Conservation (phyloP, 2,329 filamentous ascomycete species). For the Pyrenophora graminea region DNA sequence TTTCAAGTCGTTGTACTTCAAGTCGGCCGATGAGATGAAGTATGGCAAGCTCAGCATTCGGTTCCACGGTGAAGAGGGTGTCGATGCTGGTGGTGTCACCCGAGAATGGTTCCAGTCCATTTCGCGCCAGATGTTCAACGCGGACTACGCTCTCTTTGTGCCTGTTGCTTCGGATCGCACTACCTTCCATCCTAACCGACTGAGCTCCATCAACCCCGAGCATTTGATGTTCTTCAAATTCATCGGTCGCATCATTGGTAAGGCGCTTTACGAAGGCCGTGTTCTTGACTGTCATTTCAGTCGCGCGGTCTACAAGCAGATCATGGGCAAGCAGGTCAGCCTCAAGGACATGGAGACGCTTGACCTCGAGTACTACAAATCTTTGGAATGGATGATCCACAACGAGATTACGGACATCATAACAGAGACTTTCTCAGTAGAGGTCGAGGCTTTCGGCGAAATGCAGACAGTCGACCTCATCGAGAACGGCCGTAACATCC, state of each 20-base stretch:
- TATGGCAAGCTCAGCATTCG: conserved; percentile 97
- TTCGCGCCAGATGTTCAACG: conserved; percentile 97
- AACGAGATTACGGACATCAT: conserved; percentile 99
- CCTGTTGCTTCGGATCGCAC: conserved; percentile 96
- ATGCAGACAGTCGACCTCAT: conserved; percentile 85
- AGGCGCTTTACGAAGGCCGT: conserved; percentile 93
- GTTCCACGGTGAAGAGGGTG: conserved; percentile 96
- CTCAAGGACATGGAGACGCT: conserved; percentile 99
- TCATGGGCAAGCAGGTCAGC: conserved; percentile 90
- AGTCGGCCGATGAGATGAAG: conserved; percentile 95
- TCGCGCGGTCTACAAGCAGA: conserved; percentile 96
- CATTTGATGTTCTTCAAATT: conserved; percentile 99
- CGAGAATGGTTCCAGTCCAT: conserved; percentile 99
- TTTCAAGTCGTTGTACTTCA: conserved; percentile 98
- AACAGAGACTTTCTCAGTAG: conserved; percentile 92
- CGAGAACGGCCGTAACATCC: conserved; percentile 84
- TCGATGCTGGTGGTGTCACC: conserved; percentile 95
- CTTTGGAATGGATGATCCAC: conserved; percentile 95
- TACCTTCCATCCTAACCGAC: conserved; percentile 96
- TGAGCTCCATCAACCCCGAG: conserved; percentile 91
- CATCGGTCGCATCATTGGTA: conserved; percentile 96
- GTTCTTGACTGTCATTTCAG: conserved; percentile 99
- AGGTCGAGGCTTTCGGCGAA: conserved; percentile 92
- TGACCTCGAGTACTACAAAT: conserved; percentile 98
- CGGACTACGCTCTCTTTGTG: conserved; percentile 94